These are phyloP conservation scores for Exophiala dermatitidis DNA, from an alignment of 2,329 filamentous ascomycete species.

Conservation along the genomic window DNA sequence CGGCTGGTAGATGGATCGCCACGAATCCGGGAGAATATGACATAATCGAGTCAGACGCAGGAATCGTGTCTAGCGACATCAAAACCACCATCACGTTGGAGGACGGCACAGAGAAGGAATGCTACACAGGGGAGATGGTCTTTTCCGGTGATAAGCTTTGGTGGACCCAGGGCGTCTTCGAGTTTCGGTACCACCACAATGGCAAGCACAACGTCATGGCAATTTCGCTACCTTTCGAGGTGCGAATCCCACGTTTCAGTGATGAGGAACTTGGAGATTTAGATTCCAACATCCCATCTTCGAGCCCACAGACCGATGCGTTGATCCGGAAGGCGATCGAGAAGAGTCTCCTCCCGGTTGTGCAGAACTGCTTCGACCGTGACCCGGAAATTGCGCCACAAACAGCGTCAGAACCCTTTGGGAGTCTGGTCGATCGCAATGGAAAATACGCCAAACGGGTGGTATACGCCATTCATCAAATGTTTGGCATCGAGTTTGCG, in stretches of 20 bases:
- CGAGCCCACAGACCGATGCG: conserved; percentile 45
- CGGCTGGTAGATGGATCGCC: conserved; percentile 81
- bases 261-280: conserved; percentile 58
- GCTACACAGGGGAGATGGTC: conserved; percentile 70
- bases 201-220: conserved; percentile 90
- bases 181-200: conserved; percentile 94
- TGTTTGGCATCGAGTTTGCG: conserved; percentile 94
- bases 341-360: conserved; percentile 67
- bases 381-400: conserved; percentile 85
- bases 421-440: conserved; percentile 74
- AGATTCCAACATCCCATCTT: conserved; percentile 17
- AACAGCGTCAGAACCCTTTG: conserved; percentile 72
- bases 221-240: conserved; percentile 87
- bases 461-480: conserved; percentile 88
- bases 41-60: conserved; percentile 63
- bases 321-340: conserved; percentile 66
- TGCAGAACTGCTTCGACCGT: conserved; percentile 87
- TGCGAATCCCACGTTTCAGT: conserved; percentile 73
- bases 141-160: conserved; percentile 91
- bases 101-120: conserved; percentile 42
- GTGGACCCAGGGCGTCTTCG: conserved; percentile 95
- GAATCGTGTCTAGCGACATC: conserved; percentile 65
- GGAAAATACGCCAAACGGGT: conserved; percentile 83
- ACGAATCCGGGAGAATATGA: conserved; percentile 72
- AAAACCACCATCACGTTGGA: conserved; percentile 40